A percentile compares a stretch with the other conserved stretches of the same genome.
These are phyloP conservation scores for Parasarocladium wereldwijsianum DNA, from an alignment of 2,329 filamentous ascomycete species.

Conservation along the genomic window DNA sequence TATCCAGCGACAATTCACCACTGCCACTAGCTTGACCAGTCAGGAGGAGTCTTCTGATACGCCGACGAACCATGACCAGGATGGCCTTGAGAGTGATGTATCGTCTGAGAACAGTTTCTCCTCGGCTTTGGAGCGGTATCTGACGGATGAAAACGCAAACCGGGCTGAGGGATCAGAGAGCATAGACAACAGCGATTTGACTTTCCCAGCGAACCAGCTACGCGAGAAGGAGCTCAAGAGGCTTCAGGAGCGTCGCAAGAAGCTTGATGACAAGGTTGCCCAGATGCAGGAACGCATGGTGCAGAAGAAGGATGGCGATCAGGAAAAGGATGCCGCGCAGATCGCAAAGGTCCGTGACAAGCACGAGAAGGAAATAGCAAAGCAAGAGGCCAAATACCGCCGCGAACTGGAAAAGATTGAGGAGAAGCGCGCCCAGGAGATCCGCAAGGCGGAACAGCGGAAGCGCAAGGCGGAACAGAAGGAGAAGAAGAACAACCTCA, in stretches of 20 bases:
- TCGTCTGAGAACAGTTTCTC: constrained; percentile 34
- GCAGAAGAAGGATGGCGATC: constrained; percentile 29
- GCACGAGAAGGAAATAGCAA: constrained; percentile 47
- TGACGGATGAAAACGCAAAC: constrained; percentile 15
- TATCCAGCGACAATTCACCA: constrained; percentile 16
- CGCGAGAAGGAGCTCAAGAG: constrained; percentile 50
- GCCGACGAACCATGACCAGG: constrained; percentile 13
- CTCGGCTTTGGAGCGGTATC: constrained; percentile 27
- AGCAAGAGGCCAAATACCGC: constrained; percentile 51
- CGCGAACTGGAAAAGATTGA: constrained; percentile 51
- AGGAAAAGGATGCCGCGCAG: constrained; percentile 32
- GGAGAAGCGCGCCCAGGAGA: constrained; percentile 46
- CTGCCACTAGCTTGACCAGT: constrained; percentile 11
- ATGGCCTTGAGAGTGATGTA: constrained; percentile 21
- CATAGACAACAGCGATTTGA: constrained; percentile 23
- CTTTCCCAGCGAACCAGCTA: constrained; percentile 13
- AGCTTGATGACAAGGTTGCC: constrained; percentile 48
- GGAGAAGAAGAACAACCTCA: constrained; percentile 33
- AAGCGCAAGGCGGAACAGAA: constrained; percentile 35
- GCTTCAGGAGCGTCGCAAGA: constrained; percentile 42
- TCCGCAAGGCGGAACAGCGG: constrained; percentile 40
- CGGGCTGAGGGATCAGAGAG: constrained; percentile 13
- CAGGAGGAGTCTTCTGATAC: constrained; percentile 12
- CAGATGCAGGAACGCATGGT: constrained; percentile 34
- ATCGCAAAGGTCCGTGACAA: constrained; percentile 46